These are phyloP conservation scores for Metschnikowia bowlesiae DNA, from an alignment of 805 yeast genomes.

Conservation along the genomic window DNA sequence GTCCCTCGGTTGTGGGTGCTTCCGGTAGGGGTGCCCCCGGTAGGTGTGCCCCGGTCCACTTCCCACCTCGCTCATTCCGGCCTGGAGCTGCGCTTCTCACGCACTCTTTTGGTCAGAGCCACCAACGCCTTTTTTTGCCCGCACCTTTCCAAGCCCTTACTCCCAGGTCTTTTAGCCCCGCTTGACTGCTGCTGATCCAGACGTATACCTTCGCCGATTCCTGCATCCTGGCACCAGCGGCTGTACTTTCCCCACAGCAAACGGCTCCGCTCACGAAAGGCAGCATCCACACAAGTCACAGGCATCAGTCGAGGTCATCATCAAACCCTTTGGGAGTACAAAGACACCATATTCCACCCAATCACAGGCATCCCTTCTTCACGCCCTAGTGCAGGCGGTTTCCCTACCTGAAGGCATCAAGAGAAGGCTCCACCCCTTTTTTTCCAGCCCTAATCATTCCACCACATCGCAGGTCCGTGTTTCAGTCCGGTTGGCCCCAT, in stretches of 20 bases:
- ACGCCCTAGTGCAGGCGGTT: no score
- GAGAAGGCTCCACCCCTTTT: no score
- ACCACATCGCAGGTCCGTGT: no score
- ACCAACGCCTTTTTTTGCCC: slow-evolving; percentile 2
- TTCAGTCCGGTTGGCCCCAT: no score
- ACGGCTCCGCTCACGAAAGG: no score
- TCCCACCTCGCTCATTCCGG: neutral
- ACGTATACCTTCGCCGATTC: neutral
- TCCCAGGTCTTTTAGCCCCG: neutral
- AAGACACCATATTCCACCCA: no score
- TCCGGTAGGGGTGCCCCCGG: neutral
- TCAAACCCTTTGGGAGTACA: no score
- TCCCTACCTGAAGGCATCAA: no score
- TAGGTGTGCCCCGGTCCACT: neutral
- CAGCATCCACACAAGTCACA: no score
- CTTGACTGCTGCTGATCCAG: neutral
- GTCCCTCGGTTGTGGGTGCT: neutral
- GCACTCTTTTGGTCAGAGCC: neutral
- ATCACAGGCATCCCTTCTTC: no score
- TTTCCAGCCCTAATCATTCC: no score
- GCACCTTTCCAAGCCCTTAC: neutral
- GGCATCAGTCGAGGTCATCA: no score
- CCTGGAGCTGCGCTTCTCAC: neutral
- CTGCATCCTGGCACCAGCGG: neutral
- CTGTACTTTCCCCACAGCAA: neutral